Evolutionary conservation across 257 asterid genomes (phyloP), one percentile per base, ranked within the genome.

Genomic region (Anisodus acutangulus): DNA sequence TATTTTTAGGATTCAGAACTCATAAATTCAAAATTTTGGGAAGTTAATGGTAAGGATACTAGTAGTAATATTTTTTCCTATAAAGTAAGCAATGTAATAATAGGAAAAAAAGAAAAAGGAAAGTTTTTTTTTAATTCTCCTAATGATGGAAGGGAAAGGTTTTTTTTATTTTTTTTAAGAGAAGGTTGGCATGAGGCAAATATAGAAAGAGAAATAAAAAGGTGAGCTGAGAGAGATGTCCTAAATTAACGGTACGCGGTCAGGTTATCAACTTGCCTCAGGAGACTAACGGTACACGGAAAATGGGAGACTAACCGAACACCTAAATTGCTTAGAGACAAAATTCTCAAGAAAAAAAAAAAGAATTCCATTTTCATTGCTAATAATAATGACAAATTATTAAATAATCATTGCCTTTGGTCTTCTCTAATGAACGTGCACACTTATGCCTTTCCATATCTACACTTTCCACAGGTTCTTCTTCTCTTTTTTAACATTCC

Each of bases 281-380:
- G 94, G 88, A 87, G 84, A 85, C 89, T 86, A 89, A 88, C 83
- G 84, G 87, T 82, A 85, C 85, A 83, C 83, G 90, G 90, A 88
- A 88, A 82, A 84, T 87, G 85, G 85, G 62, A 92, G 88, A 54
- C 78, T 83, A 69, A 86, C 64, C 62, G 35, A 80, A 62, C 67
- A 78, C 9, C 15, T 26, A 68, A 84, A 54, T 60, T 60, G 35
- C 67, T 79, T 31, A 31, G 35, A 31, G 35, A 31, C 35, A 31
- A 31, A 31, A 31, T 31, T 31, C 35, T 31, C 35, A 31, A 31
- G 58, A 66, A 74, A 8, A 59, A 45, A 45, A 43, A 10, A 3
- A 53, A 31, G 17, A 35, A 57, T 5, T 31, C 35, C 86, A 85
- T 58, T 12, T 78, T 53, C 26, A 78, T 78, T 26, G 26, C 6